Conservation (phyloP, 2,329 filamentous ascomycete species). For the Talaromyces sp. region DNA sequence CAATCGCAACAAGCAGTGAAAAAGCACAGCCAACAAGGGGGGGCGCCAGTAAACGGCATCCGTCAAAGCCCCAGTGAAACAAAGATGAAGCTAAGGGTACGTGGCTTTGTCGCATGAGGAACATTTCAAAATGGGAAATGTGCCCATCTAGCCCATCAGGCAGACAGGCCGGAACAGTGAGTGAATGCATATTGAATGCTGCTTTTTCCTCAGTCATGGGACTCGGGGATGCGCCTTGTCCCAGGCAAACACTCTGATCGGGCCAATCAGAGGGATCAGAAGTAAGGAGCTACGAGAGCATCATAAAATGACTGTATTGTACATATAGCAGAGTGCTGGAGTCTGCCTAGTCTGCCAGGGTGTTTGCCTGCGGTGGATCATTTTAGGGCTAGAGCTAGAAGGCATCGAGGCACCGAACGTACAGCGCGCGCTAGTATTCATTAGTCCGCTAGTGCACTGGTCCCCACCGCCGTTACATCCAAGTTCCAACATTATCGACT, state of each 20-base stretch:
- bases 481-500: background rate
- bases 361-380: background rate
- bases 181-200: background rate
- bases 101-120: background rate
- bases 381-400: background rate
- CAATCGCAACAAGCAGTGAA: background rate
- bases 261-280: background rate
- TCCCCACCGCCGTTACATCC: background rate
- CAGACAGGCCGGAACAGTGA: background rate
- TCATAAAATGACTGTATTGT: background rate
- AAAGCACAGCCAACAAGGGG: background rate
- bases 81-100: background rate
- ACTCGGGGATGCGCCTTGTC: background rate
- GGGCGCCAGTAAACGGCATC: background rate
- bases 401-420: background rate
- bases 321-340: background rate
- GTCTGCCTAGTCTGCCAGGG: background rate
- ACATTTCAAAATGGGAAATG: background rate
- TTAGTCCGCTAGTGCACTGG: background rate
- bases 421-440: background rate
- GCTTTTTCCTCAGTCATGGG: background rate
- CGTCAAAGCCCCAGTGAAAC: background rate
- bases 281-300: background rate
- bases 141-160: background rate
- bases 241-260: background rate